phyloP scores from a whole-genome alignment of 2,329 filamentous ascomycete species.

The Simplicillium sp. region DNA sequence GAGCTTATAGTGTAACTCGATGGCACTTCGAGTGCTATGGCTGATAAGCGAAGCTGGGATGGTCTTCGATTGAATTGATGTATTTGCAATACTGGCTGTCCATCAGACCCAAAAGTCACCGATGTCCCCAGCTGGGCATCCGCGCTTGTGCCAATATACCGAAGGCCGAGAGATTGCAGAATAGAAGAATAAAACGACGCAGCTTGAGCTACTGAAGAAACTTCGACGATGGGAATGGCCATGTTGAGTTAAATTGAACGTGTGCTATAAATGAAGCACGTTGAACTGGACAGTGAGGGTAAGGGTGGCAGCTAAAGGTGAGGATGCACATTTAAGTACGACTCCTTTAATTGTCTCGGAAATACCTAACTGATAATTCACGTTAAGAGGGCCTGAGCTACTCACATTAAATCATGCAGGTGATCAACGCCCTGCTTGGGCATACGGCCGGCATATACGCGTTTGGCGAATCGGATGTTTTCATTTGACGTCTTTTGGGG shows the following conservation, averaged over 20 bases:
- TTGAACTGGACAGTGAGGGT: too few species aligned
- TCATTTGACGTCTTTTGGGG: too few species aligned
- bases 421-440: too few species aligned
- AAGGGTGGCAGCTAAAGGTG: too few species aligned
- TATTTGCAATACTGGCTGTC: conserved; percentile 32
- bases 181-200: conserved; percentile 77
- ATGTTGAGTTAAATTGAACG: conserved; percentile 12
- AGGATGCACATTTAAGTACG: too few species aligned
- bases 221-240: conserved; percentile 46
- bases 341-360: too few species aligned
- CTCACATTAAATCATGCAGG: too few species aligned
- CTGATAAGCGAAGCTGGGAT: conserved; percentile 29
- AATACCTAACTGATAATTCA: too few species aligned
- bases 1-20: conserved; percentile 19
- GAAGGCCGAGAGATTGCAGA: conserved; percentile 68
- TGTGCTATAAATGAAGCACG: too few species aligned
- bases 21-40: conserved; percentile 58
- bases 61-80: conserved; percentile 27
- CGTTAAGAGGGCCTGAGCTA: too few species aligned
- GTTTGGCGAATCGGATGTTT: too few species aligned
- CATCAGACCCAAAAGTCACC: conserved; percentile 5
- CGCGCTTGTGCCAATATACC: conserved; percentile 32
- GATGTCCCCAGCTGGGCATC: conserved; percentile 1
- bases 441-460: too few species aligned
- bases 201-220: conserved; percentile 69